A percentile compares a stretch with the other conserved stretches of the same genome.
Evolutionary conservation across 192 early-diverging fungal species (phyloP).

Genomic region (Mortierella claussenii): DNA sequence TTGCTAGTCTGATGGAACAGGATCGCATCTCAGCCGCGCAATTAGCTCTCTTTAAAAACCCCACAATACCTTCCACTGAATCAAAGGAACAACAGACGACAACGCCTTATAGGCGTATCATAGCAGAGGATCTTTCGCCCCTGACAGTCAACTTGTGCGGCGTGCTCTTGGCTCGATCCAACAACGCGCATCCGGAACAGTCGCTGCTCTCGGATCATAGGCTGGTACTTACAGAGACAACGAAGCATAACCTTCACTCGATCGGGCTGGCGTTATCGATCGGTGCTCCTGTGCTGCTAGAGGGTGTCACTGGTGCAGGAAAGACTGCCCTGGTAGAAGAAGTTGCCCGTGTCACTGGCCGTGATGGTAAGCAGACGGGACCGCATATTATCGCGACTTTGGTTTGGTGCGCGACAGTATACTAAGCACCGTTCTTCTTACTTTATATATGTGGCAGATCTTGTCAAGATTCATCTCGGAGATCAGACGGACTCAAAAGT

Average conservation of each 20-base stretch:
- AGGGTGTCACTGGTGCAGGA: constrained; percentile 86
- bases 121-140: constrained; percentile 58
- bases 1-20: constrained; percentile 63
- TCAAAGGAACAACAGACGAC: not conserved
- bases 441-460: constrained; percentile 52
- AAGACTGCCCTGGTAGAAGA: constrained; percentile 94
- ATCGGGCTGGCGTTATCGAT: constrained; percentile 90
- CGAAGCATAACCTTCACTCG: constrained; percentile 77
- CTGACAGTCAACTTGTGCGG: constrained; percentile 73
- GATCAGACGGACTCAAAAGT: constrained; percentile 97
- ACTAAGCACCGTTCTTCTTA: not conserved
- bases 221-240: constrained; percentile 84
- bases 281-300: constrained; percentile 86
- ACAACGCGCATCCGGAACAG: constrained; percentile 20
- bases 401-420: too few species aligned
- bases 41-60: constrained; percentile 55
- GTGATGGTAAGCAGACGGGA: constrained; percentile 46
- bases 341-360: constrained; percentile 79
- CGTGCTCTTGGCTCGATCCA: constrained; percentile 66
- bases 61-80: constrained; percentile 22
- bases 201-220: constrained; percentile 21
- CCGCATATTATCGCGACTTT: not conserved
- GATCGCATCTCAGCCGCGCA: constrained; percentile 58
- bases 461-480: constrained; percentile 94
- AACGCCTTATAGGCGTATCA: constrained; percentile 6